A percentile compares a stretch with the other conserved stretches of the same genome.
These are phyloP conservation scores for Lepidium didymum DNA, from an alignment of 345 rosid species.

Conservation along the genomic window DNA sequence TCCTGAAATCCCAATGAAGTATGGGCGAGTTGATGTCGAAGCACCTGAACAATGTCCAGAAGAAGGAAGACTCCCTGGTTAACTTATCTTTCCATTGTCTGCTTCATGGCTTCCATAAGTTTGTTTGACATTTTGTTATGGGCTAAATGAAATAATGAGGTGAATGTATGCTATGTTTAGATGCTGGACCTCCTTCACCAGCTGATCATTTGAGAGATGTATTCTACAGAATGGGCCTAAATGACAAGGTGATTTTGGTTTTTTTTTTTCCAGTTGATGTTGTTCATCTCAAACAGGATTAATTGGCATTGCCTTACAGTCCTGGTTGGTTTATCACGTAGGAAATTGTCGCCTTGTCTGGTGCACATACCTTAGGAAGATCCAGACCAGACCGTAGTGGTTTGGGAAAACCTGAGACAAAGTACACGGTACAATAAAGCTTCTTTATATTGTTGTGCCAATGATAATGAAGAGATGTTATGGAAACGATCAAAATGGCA, in stretches of 20 bases:
- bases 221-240: slow-evolving; percentile 89
- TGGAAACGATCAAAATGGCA: slow-evolving; percentile 29
- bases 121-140: not conserved
- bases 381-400: slow-evolving; percentile 94
- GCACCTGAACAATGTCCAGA: slow-evolving; percentile 82
- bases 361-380: slow-evolving; percentile 95
- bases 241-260: slow-evolving; percentile 59
- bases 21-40: slow-evolving; percentile 81
- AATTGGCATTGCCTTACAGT: not conserved
- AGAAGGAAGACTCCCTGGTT: slow-evolving; percentile 99
- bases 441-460: not conserved
- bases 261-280: not conserved
- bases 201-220: slow-evolving; percentile 77
- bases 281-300: not conserved
- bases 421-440: slow-evolving; percentile 57
- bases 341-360: slow-evolving; percentile 95
- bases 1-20: slow-evolving; percentile 84
- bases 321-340: slow-evolving; percentile 11
- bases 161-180: slow-evolving; percentile 31
- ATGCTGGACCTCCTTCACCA: slow-evolving; percentile 87
- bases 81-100: slow-evolving; percentile 29
- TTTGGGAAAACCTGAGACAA: slow-evolving; percentile 94
- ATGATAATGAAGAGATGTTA: not conserved
- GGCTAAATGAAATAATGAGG: not conserved
- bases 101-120: slow-evolving; percentile 14